phyloP scores from a whole-genome alignment of 2,329 filamentous ascomycete genomes.

The Paecilomyces fulvus region DNA sequence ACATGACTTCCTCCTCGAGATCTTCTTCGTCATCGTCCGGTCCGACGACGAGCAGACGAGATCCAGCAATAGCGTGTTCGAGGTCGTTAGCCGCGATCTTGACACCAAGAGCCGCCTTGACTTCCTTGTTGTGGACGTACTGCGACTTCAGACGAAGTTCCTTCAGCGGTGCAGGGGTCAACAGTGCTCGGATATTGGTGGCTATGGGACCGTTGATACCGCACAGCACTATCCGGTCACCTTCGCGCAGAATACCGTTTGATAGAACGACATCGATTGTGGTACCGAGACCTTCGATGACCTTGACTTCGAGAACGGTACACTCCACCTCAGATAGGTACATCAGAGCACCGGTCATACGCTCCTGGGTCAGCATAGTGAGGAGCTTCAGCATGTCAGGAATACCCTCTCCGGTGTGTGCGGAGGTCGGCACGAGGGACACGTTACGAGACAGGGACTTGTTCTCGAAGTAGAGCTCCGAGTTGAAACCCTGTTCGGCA shows the following conservation, averaged over 20 bases:
- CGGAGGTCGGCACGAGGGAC: conserved; percentile 94
- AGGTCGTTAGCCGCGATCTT: conserved; percentile 97
- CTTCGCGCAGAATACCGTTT: conserved; percentile 90
- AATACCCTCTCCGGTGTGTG: conserved; percentile 97
- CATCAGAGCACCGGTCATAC: conserved; percentile 96
- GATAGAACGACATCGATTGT: conserved; percentile 96
- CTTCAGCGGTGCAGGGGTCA: conserved; percentile 87
- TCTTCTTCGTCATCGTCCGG: conserved; percentile 96
- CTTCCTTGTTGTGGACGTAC: conserved; percentile 98
- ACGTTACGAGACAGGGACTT: conserved; percentile 92
- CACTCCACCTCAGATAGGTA: conserved; percentile 96
- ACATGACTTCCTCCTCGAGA: conserved; percentile 91
- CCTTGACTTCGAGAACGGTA: conserved; percentile 97
- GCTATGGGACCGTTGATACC: conserved; percentile 94
- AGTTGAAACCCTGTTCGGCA: conserved; percentile 94
- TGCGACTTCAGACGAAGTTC: conserved; percentile 91
- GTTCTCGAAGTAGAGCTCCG: conserved; percentile 94
- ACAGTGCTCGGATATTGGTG: conserved; percentile 87
- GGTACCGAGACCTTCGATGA: conserved; percentile 96
- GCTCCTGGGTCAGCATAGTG: conserved; percentile 83
- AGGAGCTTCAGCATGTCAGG: conserved; percentile 98
- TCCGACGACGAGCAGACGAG: conserved; percentile 85
- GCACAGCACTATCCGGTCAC: conserved; percentile 88
- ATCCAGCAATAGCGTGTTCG: conserved; percentile 92
- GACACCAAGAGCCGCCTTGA: conserved; percentile 96